Percentiles rank a stretch among this genome's conserved stretches.
Evolutionary conservation across 139 green algal genomes (phyloP).

Genomic region (Chlorella sorokiniana): DNA sequence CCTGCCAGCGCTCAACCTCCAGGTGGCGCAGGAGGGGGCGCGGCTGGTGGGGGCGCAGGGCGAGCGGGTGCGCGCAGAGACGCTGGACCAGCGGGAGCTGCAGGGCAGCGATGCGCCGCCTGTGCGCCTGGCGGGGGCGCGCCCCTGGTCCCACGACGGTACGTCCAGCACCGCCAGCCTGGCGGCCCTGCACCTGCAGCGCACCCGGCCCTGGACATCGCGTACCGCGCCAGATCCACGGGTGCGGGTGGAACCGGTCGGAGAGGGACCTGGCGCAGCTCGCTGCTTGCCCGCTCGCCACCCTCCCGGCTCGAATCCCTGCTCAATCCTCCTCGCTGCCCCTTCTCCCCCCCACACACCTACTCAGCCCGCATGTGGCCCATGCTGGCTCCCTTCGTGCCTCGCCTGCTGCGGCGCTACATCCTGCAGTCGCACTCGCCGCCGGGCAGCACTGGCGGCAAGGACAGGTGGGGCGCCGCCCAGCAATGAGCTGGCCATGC

Average conservation of each 20-base stretch:
- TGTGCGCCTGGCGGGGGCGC: constrained; percentile 1
- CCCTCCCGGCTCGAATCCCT: not conserved
- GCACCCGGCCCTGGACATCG: not conserved
- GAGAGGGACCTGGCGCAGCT: too few species aligned
- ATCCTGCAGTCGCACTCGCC: constrained; percentile 23
- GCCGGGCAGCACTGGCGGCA: not conserved
- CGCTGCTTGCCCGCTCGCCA: too few species aligned
- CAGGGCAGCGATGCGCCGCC: not conserved
- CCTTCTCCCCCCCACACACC: not conserved
- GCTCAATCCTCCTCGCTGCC: not conserved
- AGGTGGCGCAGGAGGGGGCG: not conserved
- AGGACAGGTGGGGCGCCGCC: not conserved
- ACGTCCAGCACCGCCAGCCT: not conserved
- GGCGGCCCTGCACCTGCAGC: not conserved
- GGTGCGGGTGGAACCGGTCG: not conserved
- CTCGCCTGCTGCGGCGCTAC: constrained; percentile 62
- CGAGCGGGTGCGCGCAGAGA: not conserved
- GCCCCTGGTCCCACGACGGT: constrained; percentile 10
- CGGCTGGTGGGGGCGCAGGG: not conserved
- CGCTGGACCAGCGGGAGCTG: constrained; percentile 13
- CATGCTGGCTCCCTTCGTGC: constrained; percentile 66
- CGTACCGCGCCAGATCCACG: not conserved
- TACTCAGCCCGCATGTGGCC: constrained; percentile 33
- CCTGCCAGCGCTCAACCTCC: not conserved
- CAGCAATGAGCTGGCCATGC: not conserved